Conservation (phyloP, 192 early-diverging fungal species). For the Lobulomyces angularis region DNA sequence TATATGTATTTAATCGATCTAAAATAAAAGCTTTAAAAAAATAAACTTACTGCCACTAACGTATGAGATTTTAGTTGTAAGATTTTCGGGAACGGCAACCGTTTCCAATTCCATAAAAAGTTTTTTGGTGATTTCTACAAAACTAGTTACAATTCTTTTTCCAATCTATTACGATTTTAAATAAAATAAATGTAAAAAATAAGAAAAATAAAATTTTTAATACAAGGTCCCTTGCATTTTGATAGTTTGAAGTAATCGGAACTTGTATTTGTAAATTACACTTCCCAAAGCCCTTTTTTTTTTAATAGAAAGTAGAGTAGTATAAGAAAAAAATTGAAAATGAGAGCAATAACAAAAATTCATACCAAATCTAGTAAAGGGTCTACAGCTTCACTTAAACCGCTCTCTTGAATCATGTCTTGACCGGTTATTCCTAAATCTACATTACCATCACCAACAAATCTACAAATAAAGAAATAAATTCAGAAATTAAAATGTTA, state of each 20-base stretch:
- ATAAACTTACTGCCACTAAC: no score
- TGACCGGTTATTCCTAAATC: conserved; percentile 95
- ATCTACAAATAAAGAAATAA: no score
- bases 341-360: not conserved
- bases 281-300: conserved; percentile 84
- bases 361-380: conserved; percentile 4
- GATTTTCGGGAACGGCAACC: conserved; percentile 17
- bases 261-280: conserved; percentile 89
- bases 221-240: conserved; percentile 50
- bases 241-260: conserved; percentile 43
- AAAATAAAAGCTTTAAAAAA: no score
- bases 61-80: no score
- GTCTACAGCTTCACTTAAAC: conserved; percentile 44
- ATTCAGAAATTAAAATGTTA: no score
- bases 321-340: not conserved
- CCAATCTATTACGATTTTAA: no score
- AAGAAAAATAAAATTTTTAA: no score
- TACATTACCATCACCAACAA: conserved; percentile 87
- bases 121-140: conserved; percentile 54
- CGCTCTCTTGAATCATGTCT: conserved; percentile 84
- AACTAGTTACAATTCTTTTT: conserved; percentile 89
- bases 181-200: no score
- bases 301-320: conserved; percentile 42
- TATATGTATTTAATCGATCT: no score
- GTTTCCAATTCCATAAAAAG: conserved; percentile 69